Base-by-base conservation (phyloP, 2,329 filamentous ascomycete species). In the Colletotrichum costaricense region DNA sequence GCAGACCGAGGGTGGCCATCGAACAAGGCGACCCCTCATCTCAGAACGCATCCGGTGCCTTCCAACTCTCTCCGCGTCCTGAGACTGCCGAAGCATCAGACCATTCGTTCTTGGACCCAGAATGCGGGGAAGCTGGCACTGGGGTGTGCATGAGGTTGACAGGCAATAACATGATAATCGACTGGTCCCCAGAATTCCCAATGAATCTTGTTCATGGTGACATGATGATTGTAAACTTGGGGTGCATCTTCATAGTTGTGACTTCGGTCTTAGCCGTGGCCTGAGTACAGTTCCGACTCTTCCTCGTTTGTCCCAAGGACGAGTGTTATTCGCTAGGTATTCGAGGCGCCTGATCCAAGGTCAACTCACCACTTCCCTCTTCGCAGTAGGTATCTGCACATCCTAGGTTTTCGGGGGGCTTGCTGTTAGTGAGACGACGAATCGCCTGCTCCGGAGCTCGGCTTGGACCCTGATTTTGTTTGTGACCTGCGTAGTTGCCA, bases 21-120 rank as follows among this genome's bases (percentile, higher is more conserved):
- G 46, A 57, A 8, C 19, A 35, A 16, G 24, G 46, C n/a, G 38
- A 63, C 69, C 69, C 24, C 46, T 68, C 63, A 38, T 67, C 42
- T 19, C 52, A 30, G 30, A 62, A 54, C 63, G 42, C 38, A 49
- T 38, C 33, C 35, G 42, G 63, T 42, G 64, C 64, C 26, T 8
- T 49, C 49, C 60, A 73, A 70, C 70, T 54, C 35, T 73, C 60
- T 70, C 55, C 55, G 54, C 66, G 65, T 35, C 22, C 35, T 73
- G 70, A 73, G 70, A 73, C 60, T 65, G 67, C 67, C 55, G 60
- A 49, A 65, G 70, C 70, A 57, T 70, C 70, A 65, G 67, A 26
- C 60, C 67, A 73, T 35, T 46, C 24, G 11, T 9, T 35, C 26
- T 52, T 38, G 22, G 9, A 19, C 38, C 56, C 62, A 24, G 24